phyloP scores from a whole-genome alignment of 371 early-diverging fungal genomes.

The Nematocida minor region DNA sequence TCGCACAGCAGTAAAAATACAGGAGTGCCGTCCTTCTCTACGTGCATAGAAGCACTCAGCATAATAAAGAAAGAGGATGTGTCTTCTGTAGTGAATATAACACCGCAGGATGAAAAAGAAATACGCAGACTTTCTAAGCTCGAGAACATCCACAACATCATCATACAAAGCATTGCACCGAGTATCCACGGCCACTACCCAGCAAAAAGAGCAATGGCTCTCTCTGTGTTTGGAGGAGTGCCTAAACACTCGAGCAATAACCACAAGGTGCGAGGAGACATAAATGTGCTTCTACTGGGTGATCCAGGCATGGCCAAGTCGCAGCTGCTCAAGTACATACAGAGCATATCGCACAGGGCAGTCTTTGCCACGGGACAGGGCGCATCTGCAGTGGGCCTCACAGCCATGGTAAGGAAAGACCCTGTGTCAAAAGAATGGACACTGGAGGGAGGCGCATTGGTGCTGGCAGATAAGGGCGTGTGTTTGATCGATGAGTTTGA shows the following conservation, averaged over 20 bases:
- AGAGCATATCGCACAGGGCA: conserved; percentile 84
- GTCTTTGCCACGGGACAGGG: conserved; percentile 98
- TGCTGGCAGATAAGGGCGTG: conserved; percentile 91
- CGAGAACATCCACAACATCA: conserved; percentile 73
- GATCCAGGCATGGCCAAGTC: conserved; percentile 99
- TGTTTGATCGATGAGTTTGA: conserved; percentile 98
- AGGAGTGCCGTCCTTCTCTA: conserved; percentile 92
- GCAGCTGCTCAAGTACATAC: conserved; percentile 92
- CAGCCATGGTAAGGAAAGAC: conserved; percentile 91
- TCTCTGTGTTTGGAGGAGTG: conserved; percentile 92
- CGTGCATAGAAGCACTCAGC: conserved; percentile 85
- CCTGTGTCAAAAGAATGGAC: conserved; percentile 93
- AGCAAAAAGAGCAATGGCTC: conserved; percentile 85
- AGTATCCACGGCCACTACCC: conserved; percentile 96
- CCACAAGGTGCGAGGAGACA: conserved; percentile 90
- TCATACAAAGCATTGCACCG: conserved; percentile 90
- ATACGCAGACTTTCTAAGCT: conserved; percentile 75
- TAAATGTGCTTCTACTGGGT: conserved; percentile 91
- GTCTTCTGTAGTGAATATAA: conserved; percentile 74
- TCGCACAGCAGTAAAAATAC: conserved; percentile 68
- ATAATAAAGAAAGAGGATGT: conserved; percentile 77
- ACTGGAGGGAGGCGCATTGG: conserved; percentile 95
- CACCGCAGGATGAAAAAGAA: conserved; percentile 79
- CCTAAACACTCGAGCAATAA: conserved; percentile 74
- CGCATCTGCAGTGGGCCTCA: conserved; percentile 95